phyloP scores from a whole-genome alignment of 176 grass and related monocot genomes.

The Pharus latifolius region DNA sequence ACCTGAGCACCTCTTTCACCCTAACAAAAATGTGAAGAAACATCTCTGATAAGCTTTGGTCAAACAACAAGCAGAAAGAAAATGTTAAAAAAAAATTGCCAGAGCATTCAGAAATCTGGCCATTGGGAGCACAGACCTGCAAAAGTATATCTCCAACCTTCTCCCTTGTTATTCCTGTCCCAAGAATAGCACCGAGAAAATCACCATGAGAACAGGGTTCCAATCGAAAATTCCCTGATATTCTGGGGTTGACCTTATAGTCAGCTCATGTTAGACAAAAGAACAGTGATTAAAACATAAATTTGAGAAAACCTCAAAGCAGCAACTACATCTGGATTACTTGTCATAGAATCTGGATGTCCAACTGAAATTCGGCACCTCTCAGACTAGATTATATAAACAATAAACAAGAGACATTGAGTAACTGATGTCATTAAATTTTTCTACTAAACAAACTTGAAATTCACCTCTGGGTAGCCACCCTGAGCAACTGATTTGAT shows the following conservation, averaged over 20 bases:
- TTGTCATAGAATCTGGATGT: constrained; percentile 52
- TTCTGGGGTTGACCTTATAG: constrained; percentile 39
- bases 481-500: constrained; percentile 77
- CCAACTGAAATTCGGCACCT: constrained; percentile 80
- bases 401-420: neutral
- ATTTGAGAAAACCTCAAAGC: constrained; percentile 77
- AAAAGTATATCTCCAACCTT: constrained; percentile 95
- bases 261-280: constrained; percentile 27
- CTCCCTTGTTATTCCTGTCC: constrained; percentile 77
- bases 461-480: constrained; percentile 78
- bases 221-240: constrained; percentile 86
- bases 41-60: neutral
- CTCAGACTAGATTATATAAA: constrained; percentile 52
- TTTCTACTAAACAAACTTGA: neutral
- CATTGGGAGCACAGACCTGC: constrained; percentile 48
- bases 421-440: constrained; percentile 5
- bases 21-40: constrained; percentile 31
- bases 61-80: neutral
- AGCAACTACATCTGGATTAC: constrained; percentile 73
- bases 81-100: neutral
- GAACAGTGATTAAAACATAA: neutral
- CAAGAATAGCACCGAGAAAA: constrained; percentile 89
- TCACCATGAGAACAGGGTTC: constrained; percentile 87
- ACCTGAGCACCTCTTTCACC: constrained; percentile 80
- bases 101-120: neutral